Evolutionary conservation across 2,329 filamentous ascomycete genomes (phyloP), one percentile per base, ranked within the genome.

Genomic region (Monosporascus sp.): DNA sequence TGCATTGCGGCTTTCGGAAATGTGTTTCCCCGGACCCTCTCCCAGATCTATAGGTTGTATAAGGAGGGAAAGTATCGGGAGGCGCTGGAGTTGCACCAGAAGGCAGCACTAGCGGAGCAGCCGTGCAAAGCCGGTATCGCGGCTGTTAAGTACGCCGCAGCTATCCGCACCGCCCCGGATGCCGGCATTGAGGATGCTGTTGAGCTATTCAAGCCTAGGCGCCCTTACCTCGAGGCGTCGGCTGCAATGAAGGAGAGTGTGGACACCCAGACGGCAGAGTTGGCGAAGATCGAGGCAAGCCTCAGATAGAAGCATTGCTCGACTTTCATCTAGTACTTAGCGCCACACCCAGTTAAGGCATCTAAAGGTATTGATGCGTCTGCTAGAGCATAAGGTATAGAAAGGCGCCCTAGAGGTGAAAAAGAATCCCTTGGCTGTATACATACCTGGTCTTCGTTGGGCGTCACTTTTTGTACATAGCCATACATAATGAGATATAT

Each of bases 41-140:
- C 78, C 5, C 72, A 70, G 52, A 77, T 89, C 27, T 89, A 86
- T 65, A 66, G 77, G 2, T 68, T 88, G n/a, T 88, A 81, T 66
- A 74, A 73, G 53, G 73, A 73, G 49, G 85, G 85, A 1, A 79
- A 80, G 63, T 65, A 71, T 5, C 69, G 77, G 1, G 82, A 87
- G 62, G 86, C 86, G 1, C 60, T 86, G 55, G 73, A 71, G 50
- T 65, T 89, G 64, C 85, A 89, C 61, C 71, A 75, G 53, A 78
- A 78, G 64, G 81, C 84, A 0, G 83, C 85, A 7, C 68, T 88
- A 50, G 85, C 85, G 0, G 86, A 89, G 67, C 79, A 79, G 53
- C 79, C 81, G 1, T 81, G 80, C 62, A 88, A 89, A 69, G 76
- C 77, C 11, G 86, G 86, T 6, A 86, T 89, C 60, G 84, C 83